These are phyloP conservation scores for Jatropha multifida DNA, from an alignment of 441 rosid species.

Conservation along the genomic window DNA sequence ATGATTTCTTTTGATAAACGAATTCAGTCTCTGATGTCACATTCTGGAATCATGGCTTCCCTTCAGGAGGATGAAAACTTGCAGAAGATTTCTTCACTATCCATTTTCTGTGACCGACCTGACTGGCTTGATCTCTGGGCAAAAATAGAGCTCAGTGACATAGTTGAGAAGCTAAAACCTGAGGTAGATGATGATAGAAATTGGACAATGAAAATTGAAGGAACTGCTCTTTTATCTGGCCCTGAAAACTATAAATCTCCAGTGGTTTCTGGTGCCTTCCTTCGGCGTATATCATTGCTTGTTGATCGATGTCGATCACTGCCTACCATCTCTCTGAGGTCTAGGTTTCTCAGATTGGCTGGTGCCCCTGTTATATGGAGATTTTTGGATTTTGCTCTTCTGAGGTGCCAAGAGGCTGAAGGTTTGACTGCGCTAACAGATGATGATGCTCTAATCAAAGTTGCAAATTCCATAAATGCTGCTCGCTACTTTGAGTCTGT, in stretches of 20 bases:
- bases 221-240: slow-evolving; percentile 46
- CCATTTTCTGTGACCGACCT: slow-evolving; percentile 82
- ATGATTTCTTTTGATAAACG: slow-evolving; percentile 82
- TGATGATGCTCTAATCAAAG: slow-evolving; percentile 74
- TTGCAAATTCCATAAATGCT: slow-evolving; percentile 68
- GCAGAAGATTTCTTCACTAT: slow-evolving; percentile 68
- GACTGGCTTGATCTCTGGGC: slow-evolving; percentile 96
- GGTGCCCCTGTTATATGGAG: slow-evolving; percentile 54
- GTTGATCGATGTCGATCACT: slow-evolving; percentile 70
- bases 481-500: slow-evolving; percentile 63
- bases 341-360: slow-evolving; percentile 68
- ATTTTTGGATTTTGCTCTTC: slow-evolving; percentile 62
- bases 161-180: slow-evolving; percentile 53
- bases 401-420: slow-evolving; percentile 93
- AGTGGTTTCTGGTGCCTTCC: slow-evolving; percentile 49
- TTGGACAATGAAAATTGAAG: slow-evolving; percentile 73
- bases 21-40: slow-evolving; percentile 66
- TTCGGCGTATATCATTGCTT: slow-evolving; percentile 52
- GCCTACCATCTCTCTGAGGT: slow-evolving; percentile 54
- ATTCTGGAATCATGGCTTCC: slow-evolving; percentile 69
- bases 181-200: slow-evolving; percentile 60
- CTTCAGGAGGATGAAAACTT: slow-evolving; percentile 68
- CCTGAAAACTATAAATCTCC: slow-evolving; percentile 71
- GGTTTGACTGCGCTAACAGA: slow-evolving; percentile 88
- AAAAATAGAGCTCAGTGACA: slow-evolving; percentile 70